These are phyloP conservation scores for Hanseniaspora vineae DNA, from an alignment of 805 yeast genomes.

Conservation along the genomic window DNA sequence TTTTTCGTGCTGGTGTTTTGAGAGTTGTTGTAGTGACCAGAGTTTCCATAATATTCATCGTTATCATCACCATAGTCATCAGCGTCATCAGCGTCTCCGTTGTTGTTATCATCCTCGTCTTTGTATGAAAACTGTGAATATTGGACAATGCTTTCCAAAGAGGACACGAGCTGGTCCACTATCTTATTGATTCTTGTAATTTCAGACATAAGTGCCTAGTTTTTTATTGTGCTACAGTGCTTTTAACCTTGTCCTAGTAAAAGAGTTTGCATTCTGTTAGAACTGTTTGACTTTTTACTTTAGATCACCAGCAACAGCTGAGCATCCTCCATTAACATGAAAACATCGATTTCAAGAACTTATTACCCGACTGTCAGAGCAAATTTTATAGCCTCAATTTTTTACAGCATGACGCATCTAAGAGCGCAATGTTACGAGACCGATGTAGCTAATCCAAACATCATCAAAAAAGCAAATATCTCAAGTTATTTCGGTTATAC, in stretches of 20 bases:
- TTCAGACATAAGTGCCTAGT: conserved; percentile 3
- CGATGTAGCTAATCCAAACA: no score
- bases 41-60: conserved; percentile 7
- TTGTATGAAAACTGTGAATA: conserved; percentile 4
- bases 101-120: background rate
- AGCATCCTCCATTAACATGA: no score
- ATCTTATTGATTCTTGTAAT: conserved; percentile 2
- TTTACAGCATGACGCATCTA: no score
- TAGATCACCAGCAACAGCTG: no score
- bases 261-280: no score
- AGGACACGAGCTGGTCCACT: conserved; percentile 1
- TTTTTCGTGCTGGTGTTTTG: conserved; percentile 2
- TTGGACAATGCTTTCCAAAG: conserved; percentile 3
- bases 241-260: background rate
- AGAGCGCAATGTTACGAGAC: no score
- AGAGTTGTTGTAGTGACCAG: conserved; percentile 8
- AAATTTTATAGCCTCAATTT: no score
- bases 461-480: no score
- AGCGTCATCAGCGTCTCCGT: background rate
- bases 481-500: no score
- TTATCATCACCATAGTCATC: background rate
- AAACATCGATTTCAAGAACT: no score
- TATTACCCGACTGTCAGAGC: no score
- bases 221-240: background rate
- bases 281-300: no score